Base-by-base conservation (phyloP, 164 flowering plant genomes). In the Kingdonia uniflora region DNA sequence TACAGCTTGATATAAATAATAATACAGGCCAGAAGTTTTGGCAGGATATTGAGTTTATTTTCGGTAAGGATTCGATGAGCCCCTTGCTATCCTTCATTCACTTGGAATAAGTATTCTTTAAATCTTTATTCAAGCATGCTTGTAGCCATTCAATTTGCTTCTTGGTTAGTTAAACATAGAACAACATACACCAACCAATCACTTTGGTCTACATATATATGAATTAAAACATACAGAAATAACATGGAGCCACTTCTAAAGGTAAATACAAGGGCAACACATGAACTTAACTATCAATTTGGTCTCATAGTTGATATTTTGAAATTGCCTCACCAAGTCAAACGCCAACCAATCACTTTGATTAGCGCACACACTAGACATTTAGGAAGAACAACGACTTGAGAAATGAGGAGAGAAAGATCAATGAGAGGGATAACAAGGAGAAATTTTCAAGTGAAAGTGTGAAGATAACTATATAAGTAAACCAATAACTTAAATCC, bases 1-100 rank as follows among this genome's bases (percentile, higher is more conserved):
- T 74, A 60, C 84, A 89, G 97, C 95, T 90, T 66, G 98, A 91
- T 71, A 71, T 87, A 57, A 67, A 74, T 55, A 69, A 91, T 57
- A 80, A 60, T 67, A 76, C 95, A 62, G 83, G 60, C 59, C 98
- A 91, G 52, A 72, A 68, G 60, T 22, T 71, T 48, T 92, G 99
- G 99, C 96, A 84, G 67, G 71, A 42, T 51, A 69, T 84, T 29
- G 99, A 92, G 71, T 80, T 92, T 67, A 69, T 81, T 33, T 84
- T 92, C 70, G 99, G 98, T 91, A 77, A 75, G 83, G 11, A 39
- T 54, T 55, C 49, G 38, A 45, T 42, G 57, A 14, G 44, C 19
- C 44, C n/a, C 40, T 24, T 37, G 17, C 11, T n/a, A 44, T n/a
- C 1, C 19, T n/a, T 44, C 8, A n/a, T 16, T 44, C 19, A 2